Evolutionary conservation across 169 alveolate species (phyloP).

Genomic region (Nephromyces sp.): DNA sequence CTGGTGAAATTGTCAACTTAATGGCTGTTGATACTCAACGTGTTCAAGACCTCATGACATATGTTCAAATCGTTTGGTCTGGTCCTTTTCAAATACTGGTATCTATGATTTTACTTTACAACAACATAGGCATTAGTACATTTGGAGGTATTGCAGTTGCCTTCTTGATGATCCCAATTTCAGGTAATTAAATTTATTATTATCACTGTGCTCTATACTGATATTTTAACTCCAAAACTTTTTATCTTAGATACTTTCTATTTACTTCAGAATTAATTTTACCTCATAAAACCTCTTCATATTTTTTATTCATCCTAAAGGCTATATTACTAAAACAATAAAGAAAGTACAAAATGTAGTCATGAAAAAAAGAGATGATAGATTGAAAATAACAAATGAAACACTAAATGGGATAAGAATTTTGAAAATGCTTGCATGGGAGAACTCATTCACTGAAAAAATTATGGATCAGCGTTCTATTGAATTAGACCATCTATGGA

Average conservation of each 20-base stretch:
- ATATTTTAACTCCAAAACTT: no score
- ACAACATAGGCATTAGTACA: constrained; percentile 2
- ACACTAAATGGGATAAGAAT: constrained; percentile 44
- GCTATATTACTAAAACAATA: background rate
- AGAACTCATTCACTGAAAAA: constrained; percentile 45
- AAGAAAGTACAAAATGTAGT: background rate
- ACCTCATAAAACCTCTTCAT: no score
- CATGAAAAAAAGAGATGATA: constrained; percentile 3
- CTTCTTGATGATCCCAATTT: background rate
- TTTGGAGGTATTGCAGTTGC: constrained; percentile 7
- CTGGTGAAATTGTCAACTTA: constrained; percentile 17
- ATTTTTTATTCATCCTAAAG: background rate
- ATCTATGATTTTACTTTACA: constrained; percentile 1
- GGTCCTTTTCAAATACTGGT: constrained; percentile 10
- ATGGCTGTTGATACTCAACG: constrained; percentile 18
- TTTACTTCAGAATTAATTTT: no score
- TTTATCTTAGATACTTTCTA: no score
- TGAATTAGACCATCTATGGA: constrained; percentile 36
- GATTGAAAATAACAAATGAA: constrained; percentile 7
- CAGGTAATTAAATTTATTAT: background rate
- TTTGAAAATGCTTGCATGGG: constrained; percentile 75
- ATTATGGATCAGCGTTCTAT: constrained; percentile 45
- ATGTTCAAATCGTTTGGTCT: constrained; percentile 21
- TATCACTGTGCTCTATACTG: no score
- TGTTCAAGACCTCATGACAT: constrained; percentile 11